Evolutionary conservation across 495 filamentous ascomycete genomes (phyloP), one percentile per base, ranked within the genome.

Genomic region (Endocarpon pusillum): DNA sequence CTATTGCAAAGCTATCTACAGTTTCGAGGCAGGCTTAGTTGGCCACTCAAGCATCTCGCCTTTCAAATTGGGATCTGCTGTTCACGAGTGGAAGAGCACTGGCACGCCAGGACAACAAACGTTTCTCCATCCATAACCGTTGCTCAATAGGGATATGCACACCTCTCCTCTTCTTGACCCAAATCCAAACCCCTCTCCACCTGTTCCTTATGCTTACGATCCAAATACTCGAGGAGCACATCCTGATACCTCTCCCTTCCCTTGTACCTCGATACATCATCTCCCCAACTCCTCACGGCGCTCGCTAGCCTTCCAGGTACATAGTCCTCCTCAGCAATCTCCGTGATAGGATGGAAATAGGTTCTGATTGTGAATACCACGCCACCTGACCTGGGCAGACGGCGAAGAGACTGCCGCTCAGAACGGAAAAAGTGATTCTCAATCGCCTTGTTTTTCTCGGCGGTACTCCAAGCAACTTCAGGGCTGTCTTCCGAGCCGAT

Each of bases 191-290:
- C 82, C 8, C 47, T 55, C 19, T 57, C 63, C 12, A 89, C 46
- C 66, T 92, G 82, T 55, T 81, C 75, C 51, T 64, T 51, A 60
- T 91, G 82, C 60, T 78, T 79, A 49, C 43, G 45, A 57, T 92
- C 85, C 48, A 94, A 48, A 58, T 73, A 94, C 58, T 85, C 79
- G 42, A 92, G 54, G 51, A 94, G 51, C 3, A 91, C 74, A 21
- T 81, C 75, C 40, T 67, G 64, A 56, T 82, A 92, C 48, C 62
- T 71, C 46, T 83, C 81, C 58, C 66, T 75, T 14, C 85, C 84
- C 59, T 91, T 91, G 52, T 94, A 92, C 54, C 57, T 58, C 21
- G 69, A 67, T 7, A 92, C 84, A 64, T 89, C 79, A 32, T 82
- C 75, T 1, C 78, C 79, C 85, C 84, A 92, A 55, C 81, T 91